phyloP scores from a whole-genome alignment of 2,329 filamentous ascomycete species.

The Fusarium sulawesiense region DNA sequence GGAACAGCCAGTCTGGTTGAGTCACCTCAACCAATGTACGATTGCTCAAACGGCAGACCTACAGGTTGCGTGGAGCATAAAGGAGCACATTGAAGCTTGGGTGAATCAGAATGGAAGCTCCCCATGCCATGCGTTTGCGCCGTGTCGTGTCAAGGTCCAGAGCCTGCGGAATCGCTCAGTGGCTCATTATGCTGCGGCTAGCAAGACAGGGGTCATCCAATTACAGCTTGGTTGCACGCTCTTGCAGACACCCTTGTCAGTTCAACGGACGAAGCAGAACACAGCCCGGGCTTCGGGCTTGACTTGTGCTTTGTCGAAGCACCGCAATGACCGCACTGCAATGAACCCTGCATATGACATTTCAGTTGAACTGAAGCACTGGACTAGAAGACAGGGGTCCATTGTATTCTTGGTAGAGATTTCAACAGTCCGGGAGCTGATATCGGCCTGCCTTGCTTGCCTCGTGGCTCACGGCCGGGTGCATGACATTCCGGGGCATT shows the following conservation, averaged over 20 bases:
- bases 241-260: slow-evolving; percentile 32
- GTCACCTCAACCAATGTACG: not conserved
- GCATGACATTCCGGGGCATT: slow-evolving; percentile 33
- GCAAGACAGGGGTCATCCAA: slow-evolving; percentile 35
- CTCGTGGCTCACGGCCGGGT: slow-evolving; percentile 36
- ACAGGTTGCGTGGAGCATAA: slow-evolving; percentile 21
- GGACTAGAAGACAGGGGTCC: slow-evolving; percentile 18
- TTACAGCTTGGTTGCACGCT: slow-evolving; percentile 24
- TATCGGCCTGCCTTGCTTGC: slow-evolving; percentile 10
- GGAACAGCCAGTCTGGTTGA: slow-evolving; percentile 12
- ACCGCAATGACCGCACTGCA: slow-evolving; percentile 17
- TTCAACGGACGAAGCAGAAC: slow-evolving; percentile 24
- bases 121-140: slow-evolving; percentile 21
- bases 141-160: slow-evolving; percentile 25
- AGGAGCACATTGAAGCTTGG: slow-evolving; percentile 1
- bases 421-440: slow-evolving; percentile 21
- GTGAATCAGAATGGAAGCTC: slow-evolving; percentile 1
- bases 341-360: slow-evolving; percentile 30
- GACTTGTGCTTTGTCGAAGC: slow-evolving; percentile 3
- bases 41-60: not conserved
- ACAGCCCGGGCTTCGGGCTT: slow-evolving; percentile 8
- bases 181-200: slow-evolving; percentile 4
- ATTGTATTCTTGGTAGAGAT: slow-evolving; percentile 12
- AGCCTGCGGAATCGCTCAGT: slow-evolving; percentile 31
- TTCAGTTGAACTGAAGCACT: slow-evolving; percentile 36